Percentiles rank a stretch among this genome's conserved stretches.
Evolutionary conservation across 1,139 yeast species (phyloP).

Genomic region (Diutina rugosa): DNA sequence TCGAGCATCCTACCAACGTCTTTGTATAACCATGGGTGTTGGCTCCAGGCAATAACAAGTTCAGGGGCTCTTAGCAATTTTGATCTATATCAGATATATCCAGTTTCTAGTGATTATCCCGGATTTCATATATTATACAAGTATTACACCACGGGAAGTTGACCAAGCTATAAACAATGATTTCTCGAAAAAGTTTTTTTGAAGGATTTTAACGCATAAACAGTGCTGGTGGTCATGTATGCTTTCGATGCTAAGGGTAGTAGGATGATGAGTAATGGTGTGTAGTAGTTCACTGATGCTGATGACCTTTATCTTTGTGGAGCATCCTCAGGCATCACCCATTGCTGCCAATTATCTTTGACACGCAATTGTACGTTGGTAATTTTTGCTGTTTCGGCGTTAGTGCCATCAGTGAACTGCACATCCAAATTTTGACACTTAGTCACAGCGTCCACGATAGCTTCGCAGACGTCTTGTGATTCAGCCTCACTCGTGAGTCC

Average conservation of each 20-base stretch:
- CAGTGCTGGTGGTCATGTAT: neutral
- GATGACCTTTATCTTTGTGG: neutral
- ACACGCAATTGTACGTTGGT: conserved; percentile 27
- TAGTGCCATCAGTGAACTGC: conserved; percentile 17
- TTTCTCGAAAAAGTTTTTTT: neutral
- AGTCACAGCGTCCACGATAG: conserved; percentile 20
- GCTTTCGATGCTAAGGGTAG: neutral
- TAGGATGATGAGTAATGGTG: neutral
- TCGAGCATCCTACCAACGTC: no score
- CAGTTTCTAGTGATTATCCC: neutral
- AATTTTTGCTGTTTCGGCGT: conserved; percentile 9
- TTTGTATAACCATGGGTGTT: no score
- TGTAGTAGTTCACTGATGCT: neutral
- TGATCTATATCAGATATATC: no score
- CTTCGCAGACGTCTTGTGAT: conserved; percentile 9
- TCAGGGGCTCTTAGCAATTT: no score
- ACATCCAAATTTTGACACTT: conserved; percentile 28
- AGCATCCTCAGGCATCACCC: conserved; percentile 21
- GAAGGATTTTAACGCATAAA: neutral
- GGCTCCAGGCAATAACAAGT: no score
- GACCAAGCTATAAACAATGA: conserved; percentile 2
- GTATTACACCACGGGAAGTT: neutral
- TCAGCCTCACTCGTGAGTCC: conserved; percentile 11
- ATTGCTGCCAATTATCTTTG: conserved; percentile 27
- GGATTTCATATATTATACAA: neutral